Conservation (phyloP, 306 rosid species). For the Cyclanthera cordifolia region DNA sequence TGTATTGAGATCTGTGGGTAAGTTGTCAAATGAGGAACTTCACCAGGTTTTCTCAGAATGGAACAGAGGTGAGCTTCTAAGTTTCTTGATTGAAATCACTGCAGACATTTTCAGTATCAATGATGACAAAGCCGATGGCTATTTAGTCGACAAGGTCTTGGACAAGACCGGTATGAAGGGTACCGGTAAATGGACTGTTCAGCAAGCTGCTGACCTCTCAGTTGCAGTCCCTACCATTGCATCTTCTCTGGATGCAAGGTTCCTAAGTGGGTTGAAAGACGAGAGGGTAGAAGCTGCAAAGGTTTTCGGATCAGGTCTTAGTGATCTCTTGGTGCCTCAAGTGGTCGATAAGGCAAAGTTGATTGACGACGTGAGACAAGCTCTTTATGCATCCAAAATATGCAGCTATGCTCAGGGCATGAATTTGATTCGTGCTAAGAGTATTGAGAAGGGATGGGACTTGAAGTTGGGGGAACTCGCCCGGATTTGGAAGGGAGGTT, state of each 20-base stretch:
- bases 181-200: slow-evolving; percentile 78
- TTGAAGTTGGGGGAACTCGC: slow-evolving; percentile 69
- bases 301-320: slow-evolving; percentile 16
- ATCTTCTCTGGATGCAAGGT: slow-evolving; percentile 61
- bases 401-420: slow-evolving; percentile 82
- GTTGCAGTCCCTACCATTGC: slow-evolving; percentile 70
- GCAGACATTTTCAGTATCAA: slow-evolving; percentile 57
- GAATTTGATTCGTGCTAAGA: slow-evolving; percentile 68
- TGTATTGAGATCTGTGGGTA: slow-evolving; percentile 29
- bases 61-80: slow-evolving; percentile 31
- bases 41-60: slow-evolving; percentile 25
- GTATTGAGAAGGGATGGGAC: slow-evolving; percentile 52
- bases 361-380: slow-evolving; percentile 69
- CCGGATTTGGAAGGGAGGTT: slow-evolving; percentile 79
- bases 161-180: slow-evolving; percentile 82
- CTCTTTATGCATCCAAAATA: slow-evolving; percentile 67
- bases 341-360: slow-evolving; percentile 50
- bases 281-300: slow-evolving; percentile 45
- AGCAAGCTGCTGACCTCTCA: slow-evolving; percentile 69
- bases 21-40: slow-evolving; percentile 27
- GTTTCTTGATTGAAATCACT: slow-evolving; percentile 32
- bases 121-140: slow-evolving; percentile 48
- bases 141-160: slow-evolving; percentile 64
- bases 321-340: slow-evolving; percentile 13
- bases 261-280: slow-evolving; percentile 57